Percentiles rank a stretch among this genome's conserved stretches.
These are phyloP conservation scores for Sarocladium oryzae DNA, from an alignment of 2,329 filamentous ascomycete genomes.

Conservation along the genomic window DNA sequence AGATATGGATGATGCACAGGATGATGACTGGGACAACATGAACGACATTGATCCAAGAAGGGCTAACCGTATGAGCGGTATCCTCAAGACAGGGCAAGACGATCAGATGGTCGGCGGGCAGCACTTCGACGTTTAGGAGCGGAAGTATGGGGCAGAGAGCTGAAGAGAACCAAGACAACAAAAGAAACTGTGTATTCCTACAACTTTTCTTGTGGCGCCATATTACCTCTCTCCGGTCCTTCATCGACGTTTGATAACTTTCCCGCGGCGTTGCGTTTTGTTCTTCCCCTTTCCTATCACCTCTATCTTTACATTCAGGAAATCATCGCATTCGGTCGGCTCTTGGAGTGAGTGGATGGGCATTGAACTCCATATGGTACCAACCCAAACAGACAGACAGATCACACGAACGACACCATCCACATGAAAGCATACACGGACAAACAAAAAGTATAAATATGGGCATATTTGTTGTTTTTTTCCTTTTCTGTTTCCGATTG, in stretches of 20 bases:
- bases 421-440: background rate
- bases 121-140: conserved; percentile 55
- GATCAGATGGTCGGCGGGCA: conserved; percentile 57
- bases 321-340: no score
- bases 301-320: no score
- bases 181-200: conserved; percentile 6
- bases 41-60: conserved; percentile 46
- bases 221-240: background rate
- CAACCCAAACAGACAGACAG: background rate
- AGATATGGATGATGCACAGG: conserved; percentile 52
- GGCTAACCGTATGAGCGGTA: conserved; percentile 57
- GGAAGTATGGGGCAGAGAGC: background rate
- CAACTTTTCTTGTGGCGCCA: background rate
- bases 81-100: conserved; percentile 52
- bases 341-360: background rate
- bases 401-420: background rate
- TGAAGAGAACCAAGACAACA: conserved; percentile 1
- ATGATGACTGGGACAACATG: conserved; percentile 54
- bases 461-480: background rate
- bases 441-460: background rate
- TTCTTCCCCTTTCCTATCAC: background rate
- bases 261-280: background rate
- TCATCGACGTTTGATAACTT: conserved; percentile 3
- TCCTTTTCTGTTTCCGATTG: background rate
- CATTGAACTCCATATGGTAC: no score